Evolutionary conservation across 352 stramenopile genomes (phyloP), one percentile per base, ranked within the genome.

Genomic region (Pythium phragmiticola): DNA sequence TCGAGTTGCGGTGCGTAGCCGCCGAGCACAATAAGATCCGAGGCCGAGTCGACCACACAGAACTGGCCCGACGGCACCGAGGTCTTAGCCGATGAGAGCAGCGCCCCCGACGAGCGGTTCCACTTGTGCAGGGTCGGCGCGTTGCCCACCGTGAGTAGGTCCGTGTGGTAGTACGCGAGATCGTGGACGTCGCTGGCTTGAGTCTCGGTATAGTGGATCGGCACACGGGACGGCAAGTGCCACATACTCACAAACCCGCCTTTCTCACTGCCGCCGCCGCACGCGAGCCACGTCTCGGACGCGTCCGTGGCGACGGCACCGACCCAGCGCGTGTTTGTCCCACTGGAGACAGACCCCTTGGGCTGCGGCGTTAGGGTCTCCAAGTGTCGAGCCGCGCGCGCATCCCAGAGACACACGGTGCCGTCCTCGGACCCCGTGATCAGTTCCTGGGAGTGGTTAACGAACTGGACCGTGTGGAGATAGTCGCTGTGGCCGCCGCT

Each of bases 381-480:
- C 34, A 87, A 73, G n/a, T 75, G 75, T 33, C 56, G 69, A 2
- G 72, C 54, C 28, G 81, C 66, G n/a, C 83, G 83, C 7, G 75
- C 70, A 61, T 92, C 84, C 84, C 84, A 92, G 51, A 92, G 74
- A 30, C 84, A 80, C n/a, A 92, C 74, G 19, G 74, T 76, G 12
- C 83, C 83, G 59, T 92, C 83, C 36, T 92, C 83, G 0, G 79
- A 89, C 26, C 78, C 81, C 6, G 81, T 90, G 9, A 89, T 72
- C 9, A 92, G 76, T 50, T 92, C 81, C 56, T 84, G 75, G 23
- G 83, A 88, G 57, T 92, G 80, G 48, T 80, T 71, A 33, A 90
- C 49, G 64, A 87, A 80, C 63, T 74, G 72, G 16, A 89, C 63
- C 28, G 81, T 72, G 70, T 92, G 83, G 53, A 92, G 54, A 46